These are phyloP conservation scores for Zanthoxylum bungeanum DNA, from an alignment of 345 rosid genomes.

Conservation along the genomic window DNA sequence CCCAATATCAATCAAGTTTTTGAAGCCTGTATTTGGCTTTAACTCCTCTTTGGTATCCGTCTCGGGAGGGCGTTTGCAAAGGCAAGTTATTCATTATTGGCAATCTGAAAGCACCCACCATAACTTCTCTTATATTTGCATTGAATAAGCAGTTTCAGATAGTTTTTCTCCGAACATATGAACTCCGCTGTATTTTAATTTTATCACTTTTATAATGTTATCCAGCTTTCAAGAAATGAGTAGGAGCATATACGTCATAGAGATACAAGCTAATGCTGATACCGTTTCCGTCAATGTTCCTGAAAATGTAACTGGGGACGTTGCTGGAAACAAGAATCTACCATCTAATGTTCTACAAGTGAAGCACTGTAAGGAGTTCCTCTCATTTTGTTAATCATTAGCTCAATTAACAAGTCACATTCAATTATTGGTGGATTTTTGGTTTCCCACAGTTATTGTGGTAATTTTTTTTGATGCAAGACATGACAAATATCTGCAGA, in stretches of 20 bases:
- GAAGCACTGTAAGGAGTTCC: constrained; percentile 60
- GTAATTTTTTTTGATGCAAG: constrained; percentile 9
- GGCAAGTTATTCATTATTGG: constrained; percentile 44
- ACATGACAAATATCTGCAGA: constrained; percentile 44
- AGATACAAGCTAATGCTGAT: constrained; percentile 54
- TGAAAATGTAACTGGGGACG: constrained; percentile 76
- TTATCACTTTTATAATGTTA: constrained; percentile 7
- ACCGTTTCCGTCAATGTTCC: constrained; percentile 56
- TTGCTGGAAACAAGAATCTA: constrained; percentile 78
- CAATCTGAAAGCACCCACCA: not conserved
- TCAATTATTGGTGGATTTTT: not conserved
- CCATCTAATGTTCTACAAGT: constrained; percentile 75
- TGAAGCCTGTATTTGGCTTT: constrained; percentile 81
- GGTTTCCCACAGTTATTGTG: not conserved
- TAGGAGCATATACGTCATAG: constrained; percentile 51
- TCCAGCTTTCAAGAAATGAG: constrained; percentile 75
- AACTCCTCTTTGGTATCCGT: constrained; percentile 70
- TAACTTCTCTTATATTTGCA: too few relatives aligned
- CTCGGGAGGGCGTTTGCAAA: constrained; percentile 74
- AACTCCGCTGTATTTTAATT: not conserved
- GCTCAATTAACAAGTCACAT: not conserved
- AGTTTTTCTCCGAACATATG: not conserved
- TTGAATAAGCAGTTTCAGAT: not conserved
- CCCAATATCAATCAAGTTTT: constrained; percentile 59
- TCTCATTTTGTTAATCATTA: not conserved